Percentiles rank a stretch among this genome's conserved stretches.
phyloP scores from a whole-genome alignment of 2,329 filamentous ascomycete species.

The Tolypocladium amazonense region DNA sequence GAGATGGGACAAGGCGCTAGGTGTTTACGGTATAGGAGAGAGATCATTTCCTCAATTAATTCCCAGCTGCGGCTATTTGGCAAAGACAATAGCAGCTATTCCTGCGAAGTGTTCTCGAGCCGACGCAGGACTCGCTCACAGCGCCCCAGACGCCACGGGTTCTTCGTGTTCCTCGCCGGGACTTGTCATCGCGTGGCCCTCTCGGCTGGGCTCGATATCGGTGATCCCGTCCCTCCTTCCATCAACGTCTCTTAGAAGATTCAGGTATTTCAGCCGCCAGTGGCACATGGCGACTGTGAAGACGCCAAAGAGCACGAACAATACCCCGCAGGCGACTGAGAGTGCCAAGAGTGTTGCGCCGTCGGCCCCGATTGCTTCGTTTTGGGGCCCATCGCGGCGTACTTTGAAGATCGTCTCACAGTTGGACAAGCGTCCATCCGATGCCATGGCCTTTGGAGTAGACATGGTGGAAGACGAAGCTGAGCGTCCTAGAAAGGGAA shows the following conservation, averaged over 20 bases:
- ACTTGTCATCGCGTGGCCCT: neutral
- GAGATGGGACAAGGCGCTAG: neutral
- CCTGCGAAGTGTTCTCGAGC: neutral
- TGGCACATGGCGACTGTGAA: constrained; percentile 1
- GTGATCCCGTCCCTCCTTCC: neutral
- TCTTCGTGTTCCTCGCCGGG: neutral
- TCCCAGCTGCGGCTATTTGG: neutral
- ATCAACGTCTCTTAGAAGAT: neutral
- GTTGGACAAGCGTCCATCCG: neutral
- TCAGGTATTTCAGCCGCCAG: constrained; percentile 1
- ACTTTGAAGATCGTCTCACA: neutral
- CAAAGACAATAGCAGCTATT: neutral
- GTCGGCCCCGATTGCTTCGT: neutral
- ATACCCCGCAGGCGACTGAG: neutral
- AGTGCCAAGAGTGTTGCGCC: neutral
- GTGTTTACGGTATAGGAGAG: neutral
- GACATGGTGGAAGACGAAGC: neutral
- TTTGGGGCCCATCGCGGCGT: no score
- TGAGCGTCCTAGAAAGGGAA: neutral
- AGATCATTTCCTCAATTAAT: neutral
- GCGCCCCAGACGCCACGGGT: neutral
- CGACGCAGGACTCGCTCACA: neutral
- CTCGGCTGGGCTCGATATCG: neutral
- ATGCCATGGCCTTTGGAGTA: neutral
- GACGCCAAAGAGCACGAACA: neutral